Base-by-base conservation (phyloP, 164 flowering plant species). In the Berberis vulgaris region DNA sequence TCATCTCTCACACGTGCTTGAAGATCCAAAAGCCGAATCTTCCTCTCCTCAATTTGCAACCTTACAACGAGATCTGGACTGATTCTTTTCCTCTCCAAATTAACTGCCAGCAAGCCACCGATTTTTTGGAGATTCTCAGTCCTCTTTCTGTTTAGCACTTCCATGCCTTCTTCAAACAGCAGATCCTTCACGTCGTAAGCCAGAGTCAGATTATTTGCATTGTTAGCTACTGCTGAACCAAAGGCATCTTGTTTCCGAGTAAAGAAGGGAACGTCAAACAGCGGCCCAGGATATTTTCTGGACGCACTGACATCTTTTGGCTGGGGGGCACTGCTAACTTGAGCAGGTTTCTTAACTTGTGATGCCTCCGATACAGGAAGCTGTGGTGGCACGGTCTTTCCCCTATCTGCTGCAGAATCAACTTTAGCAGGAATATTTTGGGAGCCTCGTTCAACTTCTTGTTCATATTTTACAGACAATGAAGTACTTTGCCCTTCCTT, bases 251-350 rank as follows among this genome's bases (percentile, higher is more conserved):
- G 90, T 69, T 90, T 95, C 76, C 96, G 76, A 39, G 96, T 86
- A 68, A 95, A 95, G 66, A 80, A 83, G 0, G 97, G 97, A 50
- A 91, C 92, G 82, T 95, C 99, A 76, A 91, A 95, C 45, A 95
- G 80, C 3, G 97, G 97, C 7, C 99, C 99, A 76, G 86, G 91
- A 75, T 95, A 91, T 75, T 91, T 91, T 76, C 96, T 81, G 13
- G 82, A 66, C 42, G 85, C 67, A 49, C 78, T 80, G 58, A 59
- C 76, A 82, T 95, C 97, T 76, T 90, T 91, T 49, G 82, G 70
- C 72, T 78, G 86, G 42, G 86, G 65, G 38, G 72, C 47, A 54
- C 74, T 65, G 68, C 73, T 74, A 47, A 77, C 74, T 69, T 79
- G 94, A 43, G 66, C 67, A 55, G 92, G 79, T 64, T 84, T 87